phyloP scores from a whole-genome alignment of 2,329 filamentous ascomycete species.

The Fusarium sp. region DNA sequence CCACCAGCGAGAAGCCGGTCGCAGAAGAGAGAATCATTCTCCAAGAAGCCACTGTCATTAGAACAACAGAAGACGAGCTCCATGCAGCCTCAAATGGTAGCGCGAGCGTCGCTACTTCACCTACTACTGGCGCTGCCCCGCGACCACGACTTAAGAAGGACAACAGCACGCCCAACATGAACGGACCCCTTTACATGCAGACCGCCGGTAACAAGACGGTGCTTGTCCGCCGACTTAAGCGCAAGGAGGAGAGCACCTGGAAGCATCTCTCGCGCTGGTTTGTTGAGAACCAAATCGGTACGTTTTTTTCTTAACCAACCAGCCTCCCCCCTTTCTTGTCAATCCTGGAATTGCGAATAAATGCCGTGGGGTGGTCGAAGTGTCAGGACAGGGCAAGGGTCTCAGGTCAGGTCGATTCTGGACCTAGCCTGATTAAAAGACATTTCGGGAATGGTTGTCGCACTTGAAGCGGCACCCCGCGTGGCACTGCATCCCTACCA shows the following conservation, averaged over 20 bases:
- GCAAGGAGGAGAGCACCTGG: conserved; percentile 70
- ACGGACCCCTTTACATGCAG: conserved; percentile 69
- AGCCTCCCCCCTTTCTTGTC: conserved; percentile 13
- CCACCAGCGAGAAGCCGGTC: conserved; percentile 21
- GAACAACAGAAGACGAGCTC: conserved; percentile 12
- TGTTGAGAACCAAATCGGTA: conserved; percentile 84
- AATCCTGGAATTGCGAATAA: conserved; percentile 7
- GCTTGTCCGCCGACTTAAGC: conserved; percentile 67
- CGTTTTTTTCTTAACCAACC: conserved; percentile 47
- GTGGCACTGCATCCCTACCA: conserved; percentile 39
- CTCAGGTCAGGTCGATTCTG: conserved; percentile 18
- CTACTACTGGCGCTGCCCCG: conserved; percentile 34
- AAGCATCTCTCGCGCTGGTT: conserved; percentile 74
- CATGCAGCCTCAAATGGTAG: conserved; percentile 17
- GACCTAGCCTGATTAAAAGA: conserved; percentile 14
- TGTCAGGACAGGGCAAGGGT: conserved; percentile 15
- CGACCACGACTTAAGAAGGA: conserved; percentile 48
- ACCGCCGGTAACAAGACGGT: conserved; percentile 62
- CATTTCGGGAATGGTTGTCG: conserved; percentile 21
- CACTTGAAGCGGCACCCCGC: conserved; percentile 39
- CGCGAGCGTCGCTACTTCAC: conserved; percentile 26
- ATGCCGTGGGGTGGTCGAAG: conserved; percentile 15
- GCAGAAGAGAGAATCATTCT: conserved; percentile 23
- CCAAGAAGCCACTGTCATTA: conserved; percentile 19
- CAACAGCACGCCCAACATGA: conserved; percentile 58